These are phyloP conservation scores for Salix caprea DNA, from an alignment of 345 rosid genomes.

Conservation along the genomic window DNA sequence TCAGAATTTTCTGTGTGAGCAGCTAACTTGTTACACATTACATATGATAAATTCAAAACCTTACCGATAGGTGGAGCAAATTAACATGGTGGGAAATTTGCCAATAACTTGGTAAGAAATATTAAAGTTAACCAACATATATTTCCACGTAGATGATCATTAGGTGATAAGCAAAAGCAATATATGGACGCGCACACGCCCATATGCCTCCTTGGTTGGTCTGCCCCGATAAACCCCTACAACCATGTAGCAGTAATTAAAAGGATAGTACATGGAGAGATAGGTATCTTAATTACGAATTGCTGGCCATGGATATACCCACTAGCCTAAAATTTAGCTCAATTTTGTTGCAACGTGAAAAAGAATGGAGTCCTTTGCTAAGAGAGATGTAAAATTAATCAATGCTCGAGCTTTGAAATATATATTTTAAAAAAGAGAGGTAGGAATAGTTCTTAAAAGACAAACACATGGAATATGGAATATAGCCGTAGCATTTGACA, in stretches of 20 bases:
- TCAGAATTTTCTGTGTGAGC: too few species aligned
- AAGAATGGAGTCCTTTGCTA: slow-evolving; percentile 1
- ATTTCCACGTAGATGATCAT: slow-evolving; percentile 1
- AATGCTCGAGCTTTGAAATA: not conserved
- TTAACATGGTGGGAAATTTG: not conserved
- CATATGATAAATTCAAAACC: slow-evolving; percentile 1
- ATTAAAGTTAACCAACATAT: not conserved
- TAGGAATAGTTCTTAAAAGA: slow-evolving; percentile 40
- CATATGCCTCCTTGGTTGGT: slow-evolving; percentile 27
- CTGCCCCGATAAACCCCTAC: not conserved
- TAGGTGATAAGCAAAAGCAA: slow-evolving; percentile 10
- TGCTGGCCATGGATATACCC: not conserved
- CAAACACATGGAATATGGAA: slow-evolving; percentile 92
- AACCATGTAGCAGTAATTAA: not conserved
- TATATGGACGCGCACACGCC: not conserved
- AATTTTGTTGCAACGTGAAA: slow-evolving; percentile 17
- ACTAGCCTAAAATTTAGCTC: slow-evolving; percentile 1
- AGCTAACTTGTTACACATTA: not conserved
- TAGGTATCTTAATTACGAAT: not conserved
- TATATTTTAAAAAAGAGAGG: not conserved
- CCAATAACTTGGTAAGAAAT: not conserved
- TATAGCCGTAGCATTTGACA: slow-evolving; percentile 53
- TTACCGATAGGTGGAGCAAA: not conserved
- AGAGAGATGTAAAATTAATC: not conserved
- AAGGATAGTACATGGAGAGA: not conserved